phyloP scores from a whole-genome alignment of 257 asterid species.

The Salvia splendens region DNA sequence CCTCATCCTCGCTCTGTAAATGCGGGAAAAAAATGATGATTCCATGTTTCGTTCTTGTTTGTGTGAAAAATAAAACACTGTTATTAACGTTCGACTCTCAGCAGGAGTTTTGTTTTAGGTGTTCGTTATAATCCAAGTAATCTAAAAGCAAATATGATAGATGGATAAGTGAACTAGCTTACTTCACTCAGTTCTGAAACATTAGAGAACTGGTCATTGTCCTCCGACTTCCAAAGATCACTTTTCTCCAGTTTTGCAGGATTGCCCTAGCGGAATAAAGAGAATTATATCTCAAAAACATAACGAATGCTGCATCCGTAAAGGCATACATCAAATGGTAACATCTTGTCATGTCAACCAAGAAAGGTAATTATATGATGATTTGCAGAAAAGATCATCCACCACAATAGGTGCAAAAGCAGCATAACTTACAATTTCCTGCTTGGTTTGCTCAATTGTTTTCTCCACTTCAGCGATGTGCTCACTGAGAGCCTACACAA shows the following conservation, averaged over 20 bases:
- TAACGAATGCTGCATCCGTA: background rate
- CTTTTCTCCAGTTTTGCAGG: constrained; percentile 43
- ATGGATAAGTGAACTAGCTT: constrained; percentile 33
- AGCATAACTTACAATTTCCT: constrained; percentile 65
- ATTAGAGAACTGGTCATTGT: constrained; percentile 38
- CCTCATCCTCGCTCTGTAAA: constrained; percentile 69
- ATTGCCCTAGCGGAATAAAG: constrained; percentile 50
- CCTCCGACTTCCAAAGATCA: constrained; percentile 39
- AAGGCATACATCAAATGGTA: background rate
- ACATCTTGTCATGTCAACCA: constrained; percentile 16
- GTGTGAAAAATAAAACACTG: background rate
- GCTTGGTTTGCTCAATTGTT: constrained; percentile 66
- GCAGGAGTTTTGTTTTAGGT: background rate
- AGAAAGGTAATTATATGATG: background rate
- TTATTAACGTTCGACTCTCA: background rate
- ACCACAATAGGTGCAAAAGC: constrained; percentile 10
- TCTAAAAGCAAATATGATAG: constrained; percentile 10
- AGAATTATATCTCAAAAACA: constrained; percentile 8
- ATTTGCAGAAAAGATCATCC: constrained; percentile 11
- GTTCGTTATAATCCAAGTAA: background rate
- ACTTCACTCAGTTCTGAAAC: constrained; percentile 52
- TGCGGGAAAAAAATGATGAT: background rate
- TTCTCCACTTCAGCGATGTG: constrained; percentile 87
- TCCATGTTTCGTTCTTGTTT: background rate
- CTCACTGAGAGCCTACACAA: constrained; percentile 86